These are phyloP conservation scores for Solanum chaucha DNA, from an alignment of 257 asterid genomes.

Conservation along the genomic window DNA sequence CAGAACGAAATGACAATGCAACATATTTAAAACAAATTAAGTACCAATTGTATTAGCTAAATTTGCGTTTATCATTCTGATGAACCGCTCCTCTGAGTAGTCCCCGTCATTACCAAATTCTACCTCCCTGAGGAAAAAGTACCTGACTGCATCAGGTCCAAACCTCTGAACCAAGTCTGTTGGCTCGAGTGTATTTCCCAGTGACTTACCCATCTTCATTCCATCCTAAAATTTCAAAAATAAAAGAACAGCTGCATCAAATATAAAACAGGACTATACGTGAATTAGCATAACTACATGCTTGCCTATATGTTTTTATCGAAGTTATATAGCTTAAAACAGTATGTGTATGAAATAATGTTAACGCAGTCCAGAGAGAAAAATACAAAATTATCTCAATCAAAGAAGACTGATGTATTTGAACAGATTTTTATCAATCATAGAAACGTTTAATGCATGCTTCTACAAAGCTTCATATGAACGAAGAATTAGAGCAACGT, in stretches of 20 bases:
- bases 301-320: not conserved
- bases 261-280: constrained; percentile 5
- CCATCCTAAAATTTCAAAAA: constrained; percentile 59
- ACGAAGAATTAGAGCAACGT: not conserved
- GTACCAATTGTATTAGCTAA: constrained; percentile 95
- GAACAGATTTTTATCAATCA: not conserved
- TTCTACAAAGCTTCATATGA: not conserved
- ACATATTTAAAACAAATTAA: not conserved
- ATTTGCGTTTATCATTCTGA: constrained; percentile 74
- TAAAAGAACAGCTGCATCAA: constrained; percentile 17
- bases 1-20: not conserved
- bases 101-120: constrained; percentile 94
- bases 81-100: constrained; percentile 91
- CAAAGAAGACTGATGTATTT: not conserved
- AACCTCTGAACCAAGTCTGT: constrained; percentile 67
- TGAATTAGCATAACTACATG: not conserved
- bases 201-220: constrained; percentile 93
- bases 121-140: constrained; percentile 92
- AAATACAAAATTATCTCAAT: not conserved
- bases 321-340: not conserved
- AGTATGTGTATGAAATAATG: not conserved
- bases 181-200: constrained; percentile 95
- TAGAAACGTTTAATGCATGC: not conserved
- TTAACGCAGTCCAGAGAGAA: not conserved
- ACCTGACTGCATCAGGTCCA: constrained; percentile 95